Evolutionary conservation across 164 flowering plant genomes (phyloP).

Genomic region (Tetracentron sinense): DNA sequence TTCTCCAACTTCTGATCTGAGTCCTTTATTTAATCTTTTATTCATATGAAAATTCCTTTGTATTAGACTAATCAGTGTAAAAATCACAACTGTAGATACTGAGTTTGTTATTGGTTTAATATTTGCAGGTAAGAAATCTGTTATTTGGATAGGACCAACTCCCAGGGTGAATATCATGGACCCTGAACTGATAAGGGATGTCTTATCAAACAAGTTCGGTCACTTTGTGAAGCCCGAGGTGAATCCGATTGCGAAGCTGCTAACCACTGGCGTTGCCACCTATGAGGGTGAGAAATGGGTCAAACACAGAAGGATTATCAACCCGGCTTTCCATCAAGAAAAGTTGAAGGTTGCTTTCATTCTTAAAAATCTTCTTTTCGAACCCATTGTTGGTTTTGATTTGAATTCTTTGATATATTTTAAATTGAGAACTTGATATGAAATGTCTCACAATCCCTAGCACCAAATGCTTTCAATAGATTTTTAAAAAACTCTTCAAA

Average conservation of each 20-base stretch:
- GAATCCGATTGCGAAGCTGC: slow-evolving; percentile 21
- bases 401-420: neutral
- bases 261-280: slow-evolving; percentile 25
- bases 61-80: neutral
- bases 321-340: slow-evolving; percentile 41
- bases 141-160: slow-evolving; percentile 36
- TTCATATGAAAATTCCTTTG: no score
- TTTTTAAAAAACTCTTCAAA: no score
- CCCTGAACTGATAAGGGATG: slow-evolving; percentile 32
- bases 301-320: slow-evolving; percentile 37
- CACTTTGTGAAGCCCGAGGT: slow-evolving; percentile 20
- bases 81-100: neutral
- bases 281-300: slow-evolving; percentile 47
- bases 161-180: slow-evolving; percentile 37
- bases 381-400: no score
- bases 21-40: neutral
- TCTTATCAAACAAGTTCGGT: slow-evolving; percentile 18
- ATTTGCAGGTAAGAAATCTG: slow-evolving; percentile 30
- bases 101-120: no score
- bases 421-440: neutral
- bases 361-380: neutral
- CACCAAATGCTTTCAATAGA: no score
- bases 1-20: neutral
- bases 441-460: neutral
- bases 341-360: slow-evolving; percentile 36